Evolutionary conservation across 2,329 filamentous ascomycete species (phyloP), one percentile per base, ranked within the genome.

Genomic region (Dactylellina leptospora): DNA sequence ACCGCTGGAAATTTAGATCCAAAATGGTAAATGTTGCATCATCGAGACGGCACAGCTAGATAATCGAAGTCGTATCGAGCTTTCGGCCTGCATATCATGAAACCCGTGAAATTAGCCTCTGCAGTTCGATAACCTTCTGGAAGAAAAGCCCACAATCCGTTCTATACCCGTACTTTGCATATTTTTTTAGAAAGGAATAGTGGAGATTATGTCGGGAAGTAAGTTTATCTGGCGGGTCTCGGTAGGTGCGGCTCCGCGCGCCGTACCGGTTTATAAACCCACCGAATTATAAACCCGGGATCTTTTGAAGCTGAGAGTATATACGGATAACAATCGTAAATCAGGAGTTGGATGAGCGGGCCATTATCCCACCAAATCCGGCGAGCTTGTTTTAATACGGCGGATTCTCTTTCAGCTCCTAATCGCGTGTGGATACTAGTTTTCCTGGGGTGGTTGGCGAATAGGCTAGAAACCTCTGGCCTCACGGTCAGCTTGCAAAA

Each of bases 81-180:
- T 61, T 40, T 60, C 23, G 50, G 36, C 56, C 64, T 70, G 64
- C 64, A 70, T 47, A 51, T 40, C 62, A 50, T 70, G 64, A 70
- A 70, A 70, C 64, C 36, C 16, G 20, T 56, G 36, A 70, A 55
- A 60, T 70, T 70, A 70, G 64, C 64, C 48, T 61, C 36, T 30
- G 36, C 18, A 55, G 18, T n/a, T 53, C 2, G 18, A 33, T 33
- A 33, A 33, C 13, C 6, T 33, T 33, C 30, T 33, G 30, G 30
- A 33, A 33, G 13, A 33, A n/a, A n/a, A n/a, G n/a, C n/a, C n/a
- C 30, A 6, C 30, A 33, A 33, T 13, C 6, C 13, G 13, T 33
- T 6, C 30, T 6, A 6, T 13, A 33, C 13, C 13, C 30, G 6
- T 6, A 33, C 6, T 33, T 13, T 13, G 38, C 16, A 42, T 42